These are phyloP conservation scores for Pelargonium hybrid DNA, from an alignment of 441 rosid species.

Conservation along the genomic window DNA sequence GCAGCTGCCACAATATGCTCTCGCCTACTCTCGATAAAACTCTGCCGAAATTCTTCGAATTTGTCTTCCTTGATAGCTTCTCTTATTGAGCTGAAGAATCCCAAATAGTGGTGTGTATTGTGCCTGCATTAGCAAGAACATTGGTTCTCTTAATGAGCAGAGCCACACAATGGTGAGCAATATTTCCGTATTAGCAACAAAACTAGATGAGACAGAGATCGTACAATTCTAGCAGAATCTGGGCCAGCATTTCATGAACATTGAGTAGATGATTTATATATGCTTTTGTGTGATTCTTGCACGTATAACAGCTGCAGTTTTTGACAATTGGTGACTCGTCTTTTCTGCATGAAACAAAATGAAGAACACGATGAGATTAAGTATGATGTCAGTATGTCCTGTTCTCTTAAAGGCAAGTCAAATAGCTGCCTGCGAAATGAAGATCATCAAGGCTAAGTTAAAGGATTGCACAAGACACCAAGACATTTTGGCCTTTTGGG, in stretches of 20 bases:
- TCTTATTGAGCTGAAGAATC: conserved; percentile 46
- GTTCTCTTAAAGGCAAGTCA: no score
- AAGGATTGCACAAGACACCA: no score
- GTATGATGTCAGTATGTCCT: no score
- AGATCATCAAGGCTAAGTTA: no score
- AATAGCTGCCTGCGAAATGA: neutral
- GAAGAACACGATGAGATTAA: neutral
- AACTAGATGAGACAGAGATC: conserved; percentile 6
- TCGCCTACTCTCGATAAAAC: conserved; percentile 33
- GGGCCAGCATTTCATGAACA: conserved; percentile 70
- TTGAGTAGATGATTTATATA: conserved; percentile 67
- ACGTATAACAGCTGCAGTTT: conserved; percentile 53
- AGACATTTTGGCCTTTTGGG: no score
- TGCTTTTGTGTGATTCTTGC: conserved; percentile 63
- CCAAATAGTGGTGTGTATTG: conserved; percentile 60
- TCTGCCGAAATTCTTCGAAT: conserved; percentile 36
- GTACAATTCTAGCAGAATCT: conserved; percentile 66
- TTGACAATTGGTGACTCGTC: conserved; percentile 40
- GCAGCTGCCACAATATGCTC: conserved; percentile 25
- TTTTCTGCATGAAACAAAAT: conserved; percentile 33
- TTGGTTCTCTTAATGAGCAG: neutral
- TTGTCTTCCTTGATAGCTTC: conserved; percentile 46
- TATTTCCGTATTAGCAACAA: neutral
- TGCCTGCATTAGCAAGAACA: conserved; percentile 39
- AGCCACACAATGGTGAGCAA: neutral